Base-by-base conservation (phyloP, 768 basidiomycete genomes). In the Lactarius evosmus region DNA sequence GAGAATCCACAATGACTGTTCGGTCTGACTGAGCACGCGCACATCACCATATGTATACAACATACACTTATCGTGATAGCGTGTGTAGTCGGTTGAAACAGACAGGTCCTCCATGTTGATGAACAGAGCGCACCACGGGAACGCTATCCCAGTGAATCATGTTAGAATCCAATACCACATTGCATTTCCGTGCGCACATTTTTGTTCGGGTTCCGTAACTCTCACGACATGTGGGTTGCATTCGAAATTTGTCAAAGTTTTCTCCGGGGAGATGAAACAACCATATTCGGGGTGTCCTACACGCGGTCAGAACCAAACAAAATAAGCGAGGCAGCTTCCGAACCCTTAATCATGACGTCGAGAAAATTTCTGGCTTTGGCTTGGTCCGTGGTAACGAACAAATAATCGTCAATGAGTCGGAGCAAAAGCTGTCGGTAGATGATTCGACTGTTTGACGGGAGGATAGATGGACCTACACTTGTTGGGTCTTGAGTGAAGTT, bases 231-330 rank as follows among this genome's bases (percentile, higher is more conserved):
- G 72, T 11, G 75, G 73, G 65, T 78, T 83, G 69, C 84, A 77
- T 65, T 90, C 88, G 71, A 98, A 97, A 70, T 93, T 97, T 6
- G 89, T 84, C 61, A 95, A 72, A 0, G 94, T 96, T 77, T 99
- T 99, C 61, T 93, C 91, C 52, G 80, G 79, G 22, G 93, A 87
- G 57, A 98, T 89, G 72, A 85, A 91, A 66, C 95, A 98, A 0
- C 97, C 97, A 70, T 98, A 98, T 70, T 95, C 92, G 3, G 92
- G 91, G 67, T 96, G 93, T 1, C 95, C 93, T 88, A 61, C 7
- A 46, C 19, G 27, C 32, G 2, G 19, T 40, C 54, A 63, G 46
- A 22, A 25, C 8, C n/a, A n/a, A n/a, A n/a, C n/a, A n/a, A n/a
- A n/a, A n/a, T n/a, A n/a, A n/a, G n/a, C n/a, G n/a, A n/a, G n/a